Percentiles rank a stretch among this genome's conserved stretches.
Evolutionary conservation across 2,329 filamentous ascomycete genomes (phyloP).

Genomic region (Neurospora sp.): DNA sequence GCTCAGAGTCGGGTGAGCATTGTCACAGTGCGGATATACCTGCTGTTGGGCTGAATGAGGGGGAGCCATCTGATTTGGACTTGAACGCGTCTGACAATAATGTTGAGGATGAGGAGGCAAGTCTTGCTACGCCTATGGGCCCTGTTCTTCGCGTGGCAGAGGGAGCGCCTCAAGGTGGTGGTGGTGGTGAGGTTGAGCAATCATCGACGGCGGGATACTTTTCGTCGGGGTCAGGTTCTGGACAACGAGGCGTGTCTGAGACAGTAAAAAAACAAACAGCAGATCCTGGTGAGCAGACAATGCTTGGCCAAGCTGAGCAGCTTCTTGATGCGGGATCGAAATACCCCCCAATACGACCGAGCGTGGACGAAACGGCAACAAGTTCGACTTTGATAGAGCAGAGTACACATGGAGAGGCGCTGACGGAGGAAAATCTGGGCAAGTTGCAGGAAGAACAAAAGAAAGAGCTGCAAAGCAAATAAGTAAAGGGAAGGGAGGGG

Average conservation of each 20-base stretch:
- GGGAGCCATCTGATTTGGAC: not conserved
- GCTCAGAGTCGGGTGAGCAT: constrained; percentile 16
- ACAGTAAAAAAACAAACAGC: not conserved
- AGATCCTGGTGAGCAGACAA: not conserved
- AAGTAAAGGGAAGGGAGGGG: not conserved
- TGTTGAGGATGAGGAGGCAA: not conserved
- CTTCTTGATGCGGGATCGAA: constrained; percentile 2
- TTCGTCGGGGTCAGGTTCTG: not conserved
- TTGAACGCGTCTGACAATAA: not conserved
- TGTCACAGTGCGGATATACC: constrained; percentile 17
- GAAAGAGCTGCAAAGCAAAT: not conserved
- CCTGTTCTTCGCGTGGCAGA: not conserved
- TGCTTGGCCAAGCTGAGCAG: not conserved
- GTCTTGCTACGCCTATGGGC: not conserved
- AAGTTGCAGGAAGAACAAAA: constrained; percentile 14
- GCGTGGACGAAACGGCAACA: constrained; percentile 19
- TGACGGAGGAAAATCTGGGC: constrained; percentile 20
- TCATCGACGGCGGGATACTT: not conserved
- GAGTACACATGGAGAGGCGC: constrained; percentile 10
- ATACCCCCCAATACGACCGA: constrained; percentile 13
- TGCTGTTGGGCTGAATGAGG: constrained; percentile 5
- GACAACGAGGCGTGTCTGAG: not conserved
- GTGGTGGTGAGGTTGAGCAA: not conserved
- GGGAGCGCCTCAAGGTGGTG: not conserved
- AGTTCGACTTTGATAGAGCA: constrained; percentile 15